Base-by-base conservation (phyloP, 2,329 filamentous ascomycete species). In the Thielaviopsis punctulata region DNA sequence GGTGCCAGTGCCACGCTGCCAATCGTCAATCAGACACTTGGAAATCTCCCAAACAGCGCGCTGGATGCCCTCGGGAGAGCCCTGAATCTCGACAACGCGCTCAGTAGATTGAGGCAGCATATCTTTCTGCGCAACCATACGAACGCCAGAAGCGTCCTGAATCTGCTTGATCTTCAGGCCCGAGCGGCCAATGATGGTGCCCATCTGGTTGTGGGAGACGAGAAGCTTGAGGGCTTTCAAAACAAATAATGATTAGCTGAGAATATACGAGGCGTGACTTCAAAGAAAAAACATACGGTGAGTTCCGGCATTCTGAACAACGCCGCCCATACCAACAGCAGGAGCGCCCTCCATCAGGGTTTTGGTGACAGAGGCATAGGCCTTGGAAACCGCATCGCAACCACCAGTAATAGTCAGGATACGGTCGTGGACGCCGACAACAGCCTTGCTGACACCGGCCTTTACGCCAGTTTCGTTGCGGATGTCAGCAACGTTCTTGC, bases 171-270 rank as follows among this genome's bases (percentile, higher is more conserved):
- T 98, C 75, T 96, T 98, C 59, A 95, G 76, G 55, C 92, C 92
- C 66, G 93, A 86, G 59, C 88, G 82, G 62, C 92, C 92, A 64
- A 98, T 98, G 70, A 98, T 95, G 62, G 92, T 98, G 57, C 92
- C 92, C 92, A 98, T 98, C 70, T 98, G 92, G 68, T 96, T 96
- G 73, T 98, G 90, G 30, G 92, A 98, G 68, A 98, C 96, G 65
- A 98, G 82, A 27, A 98, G 82, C 64, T 95, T 95, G 67, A 98
- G 86, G 56, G 92, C 92, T 98, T 59, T 21, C 56, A 15, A 24
- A 45, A 24, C 8, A 25, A 10, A 27, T 19, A 23, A 21, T 15
- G n/a, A 7, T 4, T 33, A 24, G 52, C 49, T 52, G n/a, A 15
- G 13, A 21, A 15, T 2, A 19, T 41, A 18, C 19, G 15, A 22